Evolutionary conservation across 192 early-diverging fungal genomes (phyloP).

Genomic region (Chytriomyces sp.): DNA sequence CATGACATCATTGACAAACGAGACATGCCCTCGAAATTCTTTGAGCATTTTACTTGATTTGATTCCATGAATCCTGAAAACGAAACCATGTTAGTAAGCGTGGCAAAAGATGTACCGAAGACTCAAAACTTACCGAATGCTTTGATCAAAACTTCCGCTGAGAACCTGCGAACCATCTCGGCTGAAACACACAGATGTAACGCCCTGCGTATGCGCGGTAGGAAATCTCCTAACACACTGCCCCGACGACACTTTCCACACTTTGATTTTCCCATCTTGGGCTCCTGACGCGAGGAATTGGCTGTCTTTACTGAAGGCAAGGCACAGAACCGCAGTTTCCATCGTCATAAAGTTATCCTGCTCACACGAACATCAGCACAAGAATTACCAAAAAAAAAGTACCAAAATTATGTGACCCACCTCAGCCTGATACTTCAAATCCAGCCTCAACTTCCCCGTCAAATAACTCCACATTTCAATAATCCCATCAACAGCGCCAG

Average conservation of each 20-base stretch:
- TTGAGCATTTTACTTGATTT: constrained; percentile 92
- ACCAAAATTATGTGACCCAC: constrained; percentile 50
- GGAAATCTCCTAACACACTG: constrained; percentile 72
- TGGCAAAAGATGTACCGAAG: neutral
- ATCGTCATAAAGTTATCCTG: constrained; percentile 90
- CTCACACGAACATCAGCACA: neutral
- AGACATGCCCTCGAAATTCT: constrained; percentile 90
- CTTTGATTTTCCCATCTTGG: constrained; percentile 83
- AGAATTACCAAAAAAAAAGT: neutral
- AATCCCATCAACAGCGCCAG: constrained; percentile 91
- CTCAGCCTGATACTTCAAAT: constrained; percentile 90
- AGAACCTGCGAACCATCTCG: constrained; percentile 81
- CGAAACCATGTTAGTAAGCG: neutral
- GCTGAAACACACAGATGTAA: constrained; percentile 80
- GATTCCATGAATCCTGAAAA: constrained; percentile 78
- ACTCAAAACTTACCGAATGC: constrained; percentile 60
- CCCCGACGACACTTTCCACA: constrained; percentile 85
- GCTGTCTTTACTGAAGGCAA: constrained; percentile 80
- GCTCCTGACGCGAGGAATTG: constrained; percentile 83
- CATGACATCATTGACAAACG: constrained; percentile 80
- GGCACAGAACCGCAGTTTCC: constrained; percentile 79
- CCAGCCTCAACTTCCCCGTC: constrained; percentile 87
- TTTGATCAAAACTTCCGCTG: constrained; percentile 79
- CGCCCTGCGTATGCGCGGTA: constrained; percentile 83
- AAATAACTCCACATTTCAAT: constrained; percentile 95